Evolutionary conservation across 352 stramenopile genomes (phyloP), one percentile per base, ranked within the genome.

Genomic region (Globisporangium paroecandrum): DNA sequence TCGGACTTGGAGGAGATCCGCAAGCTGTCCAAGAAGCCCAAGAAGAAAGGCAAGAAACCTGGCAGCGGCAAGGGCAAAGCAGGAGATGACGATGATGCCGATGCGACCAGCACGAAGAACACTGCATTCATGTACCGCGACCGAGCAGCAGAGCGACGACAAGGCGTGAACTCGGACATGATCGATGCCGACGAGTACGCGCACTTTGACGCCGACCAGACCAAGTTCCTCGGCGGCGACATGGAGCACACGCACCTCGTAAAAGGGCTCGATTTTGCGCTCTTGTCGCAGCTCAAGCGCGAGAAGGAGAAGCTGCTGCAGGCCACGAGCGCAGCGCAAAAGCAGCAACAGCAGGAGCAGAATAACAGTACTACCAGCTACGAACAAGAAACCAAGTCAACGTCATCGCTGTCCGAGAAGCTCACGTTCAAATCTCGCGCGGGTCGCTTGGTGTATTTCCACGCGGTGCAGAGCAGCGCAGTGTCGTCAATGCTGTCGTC

Each of bases 211-310:
- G 69, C 70, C n/a, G 79, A 95, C 55, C 86, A 92, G 68, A 96
- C 68, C 68, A 95, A 95, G 73, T 93, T 91, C 55, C 68, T 95
- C 4, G 86, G 82, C 27, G 86, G 89, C 51, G 89, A 97, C 63
- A 75, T 93, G 69, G 78, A 89, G 62, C 87, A 94, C 76, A 95
- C 91, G 36, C 89, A 97, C 73, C 64, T 97, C 20, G 90, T 97
- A 4, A 97, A 96, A 64, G 93, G 71, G 24, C 68, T 98, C 58
- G 91, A 98, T 82, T 83, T 89, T 43, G 80, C 89, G 12, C 72
- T 98, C 29, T 75, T 97, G 27, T 73, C 90, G 47, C 91, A 97
- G 66, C 76, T 97, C 27, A 93, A 94, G 69, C 73, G 79, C 20
- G 89, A 97, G 65, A 89, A 87, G 61, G 69, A 89, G 58, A 85